Base-by-base conservation (phyloP, 2,329 filamentous ascomycete species). In the Trichoderma polysporum region DNA sequence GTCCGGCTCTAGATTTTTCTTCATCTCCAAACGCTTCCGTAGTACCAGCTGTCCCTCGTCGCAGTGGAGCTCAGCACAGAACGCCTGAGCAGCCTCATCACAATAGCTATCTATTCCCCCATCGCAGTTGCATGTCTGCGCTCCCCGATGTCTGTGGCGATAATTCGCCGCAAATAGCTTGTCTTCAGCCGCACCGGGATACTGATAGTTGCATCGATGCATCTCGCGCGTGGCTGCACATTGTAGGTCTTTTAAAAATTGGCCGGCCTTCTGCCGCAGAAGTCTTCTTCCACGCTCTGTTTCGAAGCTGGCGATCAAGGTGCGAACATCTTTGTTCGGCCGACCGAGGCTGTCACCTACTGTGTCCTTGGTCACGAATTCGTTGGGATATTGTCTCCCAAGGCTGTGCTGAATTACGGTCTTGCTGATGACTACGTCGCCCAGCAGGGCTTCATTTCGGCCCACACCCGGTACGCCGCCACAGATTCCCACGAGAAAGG, bases 401-500 rank as follows among this genome's bases (percentile, higher is more conserved):
- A 75, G 67, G 37, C 77, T 73, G 37, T 78, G 74, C 61, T 76
- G 71, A 1, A 78, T 27, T 10, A 78, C 45, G 1, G 56, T 67
- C 2, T 71, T 72, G 56, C 75, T 75, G 41, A 78, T 70, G 13
- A 78, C 67, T 0, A 79, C 74, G 35, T 79, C 75, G 9, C 77
- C 75, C 0, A 79, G 69, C 3, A 75, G 17, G 8, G 73, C 69
- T 52, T 75, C 73, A 1, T 33, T 22, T 13, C 62, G 31, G 53
- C 17, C 27, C 4, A 22, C 35, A 2, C 37, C 27, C 2, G 79
- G 78, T 2, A 75, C 70, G n/a, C 74, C 78, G 5, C 78, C 80
- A 62, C 79, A 80, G 3, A 80, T 71, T 1, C 78, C 77, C 3
- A 78, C 74, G 0, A 80, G 31, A 4, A 80, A 60, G 6, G 69